These are phyloP conservation scores for Amoebophrya sp. DNA, from an alignment of 169 alveolate species.

Conservation along the genomic window DNA sequence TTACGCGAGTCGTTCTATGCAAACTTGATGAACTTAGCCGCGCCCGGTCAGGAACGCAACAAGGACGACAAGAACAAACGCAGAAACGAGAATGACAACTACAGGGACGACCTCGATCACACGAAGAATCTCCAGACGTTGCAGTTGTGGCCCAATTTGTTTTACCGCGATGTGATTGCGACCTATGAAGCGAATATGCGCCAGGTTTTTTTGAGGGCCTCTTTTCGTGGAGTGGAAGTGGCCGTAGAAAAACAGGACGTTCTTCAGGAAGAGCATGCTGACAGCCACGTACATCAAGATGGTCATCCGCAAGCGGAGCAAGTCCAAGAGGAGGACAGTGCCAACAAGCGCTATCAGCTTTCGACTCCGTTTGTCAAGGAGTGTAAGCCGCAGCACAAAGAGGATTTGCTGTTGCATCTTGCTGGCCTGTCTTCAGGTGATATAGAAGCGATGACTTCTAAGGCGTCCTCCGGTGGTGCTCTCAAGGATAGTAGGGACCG, in stretches of 20 bases:
- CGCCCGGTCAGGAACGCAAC: neutral
- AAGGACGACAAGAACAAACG: neutral
- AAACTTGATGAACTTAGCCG: neutral
- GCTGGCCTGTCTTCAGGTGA: too few species aligned
- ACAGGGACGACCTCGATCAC: too few species aligned
- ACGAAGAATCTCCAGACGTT: neutral
- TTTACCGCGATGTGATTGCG: neutral
- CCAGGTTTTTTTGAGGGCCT: neutral
- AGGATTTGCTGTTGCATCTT: too few species aligned
- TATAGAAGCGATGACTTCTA: too few species aligned
- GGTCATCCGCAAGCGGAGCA: neutral
- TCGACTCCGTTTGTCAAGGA: neutral
- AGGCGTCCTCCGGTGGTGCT: too few species aligned
- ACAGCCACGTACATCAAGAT: too few species aligned
- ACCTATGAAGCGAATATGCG: neutral
- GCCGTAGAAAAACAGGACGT: too few species aligned
- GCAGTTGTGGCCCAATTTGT: neutral
- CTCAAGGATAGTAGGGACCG: too few species aligned
- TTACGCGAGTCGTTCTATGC: neutral
- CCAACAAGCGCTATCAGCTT: neutral
- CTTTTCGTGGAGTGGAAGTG: neutral
- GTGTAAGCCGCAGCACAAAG: neutral
- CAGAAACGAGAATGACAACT: neutral
- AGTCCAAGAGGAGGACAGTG: neutral
- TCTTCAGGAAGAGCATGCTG: too few species aligned